Base-by-base conservation (phyloP, 1,284 basidiomycete genomes). In the Pseudozyma hubeiensis region DNA sequence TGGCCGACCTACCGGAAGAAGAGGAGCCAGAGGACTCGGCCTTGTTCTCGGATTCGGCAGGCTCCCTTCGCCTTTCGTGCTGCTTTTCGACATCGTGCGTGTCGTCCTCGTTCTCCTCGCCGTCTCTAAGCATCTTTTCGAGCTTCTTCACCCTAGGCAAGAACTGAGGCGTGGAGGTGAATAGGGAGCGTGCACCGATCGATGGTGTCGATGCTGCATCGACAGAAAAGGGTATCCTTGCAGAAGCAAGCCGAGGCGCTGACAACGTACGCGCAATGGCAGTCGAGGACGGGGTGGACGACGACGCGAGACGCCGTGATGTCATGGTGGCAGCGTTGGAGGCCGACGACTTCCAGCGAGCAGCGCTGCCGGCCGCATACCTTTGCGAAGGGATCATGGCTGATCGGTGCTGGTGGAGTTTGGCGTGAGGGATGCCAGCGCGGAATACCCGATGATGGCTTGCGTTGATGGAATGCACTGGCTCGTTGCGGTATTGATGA, bases 81-180 rank as follows among this genome's bases (percentile, higher is more conserved):
- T 62, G 59, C 14, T 76, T 50, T 31, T 79, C 71, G 5, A 48
- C 55, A 9, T 76, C 65, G 39, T 66, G 57, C n/a, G 69, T 68
- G 24, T 69, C 56, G 11, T 47, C 52, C 2, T 64, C 52, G n/a
- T 59, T 50, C 52, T 75, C 52, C 41, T 69, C 64, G 30, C 55
- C 61, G 4, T 64, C 51, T 9, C 53, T 34, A 19, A 62, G 40
- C 10, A 62, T 31, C 17, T n/a, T 49, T 5, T 69, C 51, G 1
- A 59, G 24, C 52, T 61, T 76, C 51, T 76, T 80, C 37, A 49
- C 43, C 10, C 79, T 67, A 10, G 79, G 79, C 14, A 72, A 46
- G 35, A 30, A 46, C 9, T 54, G 56, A 14, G 70, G 29, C 7
- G 64, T 34, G 14, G 65, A 66, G 24, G 76, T 77, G 47, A 64